These are phyloP conservation scores for Tuber borchii DNA, from an alignment of 495 filamentous ascomycete species.

Conservation along the genomic window DNA sequence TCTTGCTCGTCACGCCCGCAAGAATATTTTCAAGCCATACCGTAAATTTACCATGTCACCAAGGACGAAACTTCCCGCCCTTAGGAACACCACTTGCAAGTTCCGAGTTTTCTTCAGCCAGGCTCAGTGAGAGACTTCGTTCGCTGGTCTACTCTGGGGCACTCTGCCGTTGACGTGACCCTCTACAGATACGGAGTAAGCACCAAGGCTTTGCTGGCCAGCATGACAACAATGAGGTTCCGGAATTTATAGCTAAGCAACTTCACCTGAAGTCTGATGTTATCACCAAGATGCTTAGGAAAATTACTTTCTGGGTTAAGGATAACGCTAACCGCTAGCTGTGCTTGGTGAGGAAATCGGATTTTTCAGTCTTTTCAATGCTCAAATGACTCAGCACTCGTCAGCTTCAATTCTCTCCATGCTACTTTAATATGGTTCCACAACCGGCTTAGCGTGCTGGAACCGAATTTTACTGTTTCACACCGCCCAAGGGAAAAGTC, in stretches of 20 bases:
- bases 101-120: constrained; percentile 28
- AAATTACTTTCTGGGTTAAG: constrained; percentile 43
- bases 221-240: constrained; percentile 70
- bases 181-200: constrained; percentile 39
- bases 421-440: too few species aligned
- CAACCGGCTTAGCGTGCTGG: too few species aligned
- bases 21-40: constrained; percentile 34
- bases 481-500: too few species aligned
- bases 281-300: constrained; percentile 53
- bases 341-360: too few species aligned
- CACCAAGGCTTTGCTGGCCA: constrained; percentile 51
- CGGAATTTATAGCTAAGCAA: constrained; percentile 57
- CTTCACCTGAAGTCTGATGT: constrained; percentile 55
- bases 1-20: constrained; percentile 21
- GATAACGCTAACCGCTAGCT: too few species aligned
- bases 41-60: constrained; percentile 37
- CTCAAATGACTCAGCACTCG: too few species aligned
- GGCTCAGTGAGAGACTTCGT: constrained; percentile 28
- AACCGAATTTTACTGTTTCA: too few species aligned
- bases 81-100: constrained; percentile 12
- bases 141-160: constrained; percentile 40
- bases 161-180: constrained; percentile 42
- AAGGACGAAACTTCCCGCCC: constrained; percentile 26
- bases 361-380: too few species aligned
- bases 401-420: too few species aligned